Percentiles rank a stretch among this genome's conserved stretches.
Conservation (phyloP, 495 filamentous ascomycete species). For the Penicillium paradoxum region DNA sequence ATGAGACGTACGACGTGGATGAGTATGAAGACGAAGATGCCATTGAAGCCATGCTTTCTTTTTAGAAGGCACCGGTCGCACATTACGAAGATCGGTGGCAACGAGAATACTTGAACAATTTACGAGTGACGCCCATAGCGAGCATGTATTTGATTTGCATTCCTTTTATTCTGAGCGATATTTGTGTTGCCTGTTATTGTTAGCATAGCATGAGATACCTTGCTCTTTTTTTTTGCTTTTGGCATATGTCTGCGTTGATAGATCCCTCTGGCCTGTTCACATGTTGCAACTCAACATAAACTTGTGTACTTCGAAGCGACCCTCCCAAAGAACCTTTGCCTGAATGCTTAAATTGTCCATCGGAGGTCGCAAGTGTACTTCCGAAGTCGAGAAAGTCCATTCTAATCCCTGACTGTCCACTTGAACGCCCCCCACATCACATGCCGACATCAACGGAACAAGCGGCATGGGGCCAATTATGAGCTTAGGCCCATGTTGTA, state of each 20-base stretch:
- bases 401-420: neutral
- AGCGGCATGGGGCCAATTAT: neutral
- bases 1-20: constrained; percentile 17
- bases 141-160: neutral
- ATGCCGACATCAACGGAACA: neutral
- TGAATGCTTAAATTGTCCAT: neutral
- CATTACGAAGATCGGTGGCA: constrained; percentile 10
- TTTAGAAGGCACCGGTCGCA: constrained; percentile 3
- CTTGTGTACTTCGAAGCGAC: neutral
- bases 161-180: neutral
- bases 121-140: neutral
- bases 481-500: neutral
- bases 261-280: neutral
- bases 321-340: neutral
- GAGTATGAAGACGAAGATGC: constrained; percentile 33
- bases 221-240: neutral
- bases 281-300: neutral
- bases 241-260: neutral
- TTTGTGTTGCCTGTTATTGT: neutral
- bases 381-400: neutral
- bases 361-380: neutral
- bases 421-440: constrained; percentile 1
- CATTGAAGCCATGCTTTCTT: constrained; percentile 28
- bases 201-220: neutral
- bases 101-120: neutral